A percentile compares a stretch with the other conserved stretches of the same genome.
Conservation (phyloP, 2,329 filamentous ascomycete species). For the Apiospora hydei region DNA sequence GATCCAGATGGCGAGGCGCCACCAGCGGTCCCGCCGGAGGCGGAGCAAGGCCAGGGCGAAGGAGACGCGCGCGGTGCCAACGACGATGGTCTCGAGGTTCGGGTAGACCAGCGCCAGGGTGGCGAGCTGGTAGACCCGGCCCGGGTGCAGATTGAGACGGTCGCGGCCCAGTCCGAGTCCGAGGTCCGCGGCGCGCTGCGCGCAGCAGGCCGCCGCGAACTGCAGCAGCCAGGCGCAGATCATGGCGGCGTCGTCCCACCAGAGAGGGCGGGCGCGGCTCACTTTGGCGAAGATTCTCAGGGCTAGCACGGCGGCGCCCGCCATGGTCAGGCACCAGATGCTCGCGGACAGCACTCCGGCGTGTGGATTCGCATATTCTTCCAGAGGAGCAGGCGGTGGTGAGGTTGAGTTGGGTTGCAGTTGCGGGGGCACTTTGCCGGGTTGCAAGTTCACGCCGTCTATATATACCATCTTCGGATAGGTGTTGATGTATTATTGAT, state of each 20-base stretch:
- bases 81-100: slow-evolving; percentile 13
- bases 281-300: slow-evolving; percentile 26
- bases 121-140: slow-evolving; percentile 12
- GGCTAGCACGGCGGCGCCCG: slow-evolving; percentile 16
- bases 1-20: not conserved
- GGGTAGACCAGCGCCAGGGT: slow-evolving; percentile 24
- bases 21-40: not conserved
- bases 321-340: slow-evolving; percentile 20
- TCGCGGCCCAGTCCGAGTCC: slow-evolving; percentile 9
- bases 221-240: slow-evolving; percentile 14
- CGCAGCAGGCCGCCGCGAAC: slow-evolving; percentile 17
- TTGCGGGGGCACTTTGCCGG: not conserved
- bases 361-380: not conserved
- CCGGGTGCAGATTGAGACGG: not conserved
- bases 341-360: not conserved
- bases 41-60: slow-evolving; percentile 24
- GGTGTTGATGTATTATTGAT: not conserved
- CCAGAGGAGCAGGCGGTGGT: not conserved
- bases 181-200: slow-evolving; percentile 14
- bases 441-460: not conserved
- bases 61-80: slow-evolving; percentile 19
- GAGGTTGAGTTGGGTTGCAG: not conserved
- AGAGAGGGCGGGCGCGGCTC: slow-evolving; percentile 19
- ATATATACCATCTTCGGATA: not conserved
- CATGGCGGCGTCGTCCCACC: slow-evolving; percentile 24